phyloP scores from a whole-genome alignment of 1,139 yeast genomes.

The Lodderomyces beijingensis region DNA sequence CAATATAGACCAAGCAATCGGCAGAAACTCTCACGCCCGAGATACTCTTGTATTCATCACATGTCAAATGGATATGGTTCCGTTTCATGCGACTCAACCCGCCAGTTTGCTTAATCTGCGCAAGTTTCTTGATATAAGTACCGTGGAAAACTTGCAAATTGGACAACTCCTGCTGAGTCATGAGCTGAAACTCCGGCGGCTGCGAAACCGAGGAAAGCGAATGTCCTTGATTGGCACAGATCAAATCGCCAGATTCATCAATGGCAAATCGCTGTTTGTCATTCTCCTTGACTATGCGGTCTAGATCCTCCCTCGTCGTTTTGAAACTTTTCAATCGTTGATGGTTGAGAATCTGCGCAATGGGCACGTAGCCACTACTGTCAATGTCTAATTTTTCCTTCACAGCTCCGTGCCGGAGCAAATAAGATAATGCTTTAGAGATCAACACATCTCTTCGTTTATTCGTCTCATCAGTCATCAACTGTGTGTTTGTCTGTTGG shows the following conservation, averaged over 20 bases:
- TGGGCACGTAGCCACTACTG: slow-evolving; percentile 57
- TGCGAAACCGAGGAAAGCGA: slow-evolving; percentile 49
- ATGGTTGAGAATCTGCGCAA: slow-evolving; percentile 52
- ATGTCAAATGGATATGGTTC: slow-evolving; percentile 75
- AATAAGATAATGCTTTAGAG: slow-evolving; percentile 69
- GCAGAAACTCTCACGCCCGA: slow-evolving; percentile 72
- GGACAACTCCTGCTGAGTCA: slow-evolving; percentile 18
- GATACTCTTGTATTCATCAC: slow-evolving; percentile 31
- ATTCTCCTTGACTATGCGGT: slow-evolving; percentile 57
- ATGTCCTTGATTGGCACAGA: slow-evolving; percentile 95
- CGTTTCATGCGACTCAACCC: slow-evolving; percentile 71
- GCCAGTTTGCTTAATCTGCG: slow-evolving; percentile 44
- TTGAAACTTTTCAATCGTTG: slow-evolving; percentile 54
- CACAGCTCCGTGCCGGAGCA: slow-evolving; percentile 82
- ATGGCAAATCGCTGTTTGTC: slow-evolving; percentile 66
- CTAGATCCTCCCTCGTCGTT: slow-evolving; percentile 54
- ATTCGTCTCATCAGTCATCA: too few species aligned
- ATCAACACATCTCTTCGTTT: slow-evolving; percentile 52
- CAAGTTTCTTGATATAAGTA: slow-evolving; percentile 53
- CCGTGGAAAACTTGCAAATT: slow-evolving; percentile 66
- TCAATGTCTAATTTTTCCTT: slow-evolving; percentile 66
- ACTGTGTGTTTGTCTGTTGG: slow-evolving; percentile 9
- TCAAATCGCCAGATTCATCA: slow-evolving; percentile 19
- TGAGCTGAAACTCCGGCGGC: slow-evolving; percentile 25
- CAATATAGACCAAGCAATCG: slow-evolving; percentile 59